Evolutionary conservation across 169 alveolate species (phyloP).

Genomic region (Eimeria sp.): DNA sequence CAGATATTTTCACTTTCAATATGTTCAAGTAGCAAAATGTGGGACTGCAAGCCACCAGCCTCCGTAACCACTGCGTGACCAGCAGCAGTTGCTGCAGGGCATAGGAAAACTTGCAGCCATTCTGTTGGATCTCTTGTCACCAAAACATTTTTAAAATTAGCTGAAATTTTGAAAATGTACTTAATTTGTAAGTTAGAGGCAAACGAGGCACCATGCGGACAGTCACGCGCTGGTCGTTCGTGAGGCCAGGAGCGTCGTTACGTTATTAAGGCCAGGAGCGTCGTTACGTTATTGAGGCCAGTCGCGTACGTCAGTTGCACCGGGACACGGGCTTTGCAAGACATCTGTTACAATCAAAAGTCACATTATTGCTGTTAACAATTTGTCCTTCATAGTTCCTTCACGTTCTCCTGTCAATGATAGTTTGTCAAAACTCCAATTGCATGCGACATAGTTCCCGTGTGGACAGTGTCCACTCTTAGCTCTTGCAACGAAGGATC

Average conservation of each 20-base stretch:
- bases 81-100: not conserved
- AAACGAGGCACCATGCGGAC: not conserved
- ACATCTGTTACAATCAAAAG: not conserved
- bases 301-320: not conserved
- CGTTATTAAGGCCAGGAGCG: no score
- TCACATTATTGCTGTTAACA: no score
- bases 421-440: not conserved
- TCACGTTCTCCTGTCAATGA: not conserved
- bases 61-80: slow-evolving; percentile 22
- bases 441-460: no score
- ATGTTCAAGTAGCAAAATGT: not conserved
- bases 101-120: no score
- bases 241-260: no score
- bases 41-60: not conserved
- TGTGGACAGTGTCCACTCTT: not conserved
- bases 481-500: no score
- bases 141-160: not conserved
- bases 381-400: not conserved
- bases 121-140: not conserved
- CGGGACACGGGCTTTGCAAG: not conserved
- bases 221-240: not conserved
- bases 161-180: not conserved
- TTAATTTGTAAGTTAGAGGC: not conserved
- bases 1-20: not conserved
- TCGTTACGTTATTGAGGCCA: no score